These are phyloP conservation scores for Balakata baccata DNA, from an alignment of 345 rosid genomes.

Conservation along the genomic window DNA sequence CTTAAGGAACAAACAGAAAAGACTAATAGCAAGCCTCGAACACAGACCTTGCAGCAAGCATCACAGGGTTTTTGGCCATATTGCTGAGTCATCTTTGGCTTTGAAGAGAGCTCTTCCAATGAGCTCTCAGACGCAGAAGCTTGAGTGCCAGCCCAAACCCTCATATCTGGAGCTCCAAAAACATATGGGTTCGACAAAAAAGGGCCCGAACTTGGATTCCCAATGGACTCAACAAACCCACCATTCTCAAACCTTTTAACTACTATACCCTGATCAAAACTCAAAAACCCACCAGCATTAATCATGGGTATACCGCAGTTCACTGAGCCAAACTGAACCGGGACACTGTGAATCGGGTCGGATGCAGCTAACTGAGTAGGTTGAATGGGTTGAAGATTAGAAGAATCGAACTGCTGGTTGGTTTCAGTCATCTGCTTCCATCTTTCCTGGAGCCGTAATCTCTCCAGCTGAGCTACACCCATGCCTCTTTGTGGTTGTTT, in stretches of 20 bases:
- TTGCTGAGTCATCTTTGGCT: conserved; percentile 50
- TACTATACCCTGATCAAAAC: conserved; percentile 23
- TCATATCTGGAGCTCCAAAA: conserved; percentile 23
- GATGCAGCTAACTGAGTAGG: neutral
- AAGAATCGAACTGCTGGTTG: neutral
- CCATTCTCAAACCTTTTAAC: conserved; percentile 14
- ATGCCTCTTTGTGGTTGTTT: conserved; percentile 60
- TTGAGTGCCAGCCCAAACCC: conserved; percentile 5
- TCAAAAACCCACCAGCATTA: conserved; percentile 26
- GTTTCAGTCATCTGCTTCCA: conserved; percentile 36
- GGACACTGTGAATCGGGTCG: conserved; percentile 23
- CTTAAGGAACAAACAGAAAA: too few relatives aligned
- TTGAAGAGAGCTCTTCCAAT: conserved; percentile 78
- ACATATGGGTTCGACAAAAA: conserved; percentile 30
- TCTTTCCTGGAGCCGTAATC: conserved; percentile 36
- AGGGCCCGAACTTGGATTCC: conserved; percentile 34
- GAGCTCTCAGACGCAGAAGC: conserved; percentile 29
- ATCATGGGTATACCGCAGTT: conserved; percentile 19
- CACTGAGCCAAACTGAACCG: conserved; percentile 40
- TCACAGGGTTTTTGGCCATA: conserved; percentile 29
- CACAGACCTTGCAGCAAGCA: conserved; percentile 53
- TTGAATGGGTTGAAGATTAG: too few relatives aligned
- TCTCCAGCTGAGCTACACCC: conserved; percentile 81
- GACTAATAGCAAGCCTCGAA: too few relatives aligned
- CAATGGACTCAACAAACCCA: conserved; percentile 14